Evolutionary conservation across 257 asterid genomes (phyloP), one percentile per base, ranked within the genome.

Genomic region (Echites panduratus): DNA sequence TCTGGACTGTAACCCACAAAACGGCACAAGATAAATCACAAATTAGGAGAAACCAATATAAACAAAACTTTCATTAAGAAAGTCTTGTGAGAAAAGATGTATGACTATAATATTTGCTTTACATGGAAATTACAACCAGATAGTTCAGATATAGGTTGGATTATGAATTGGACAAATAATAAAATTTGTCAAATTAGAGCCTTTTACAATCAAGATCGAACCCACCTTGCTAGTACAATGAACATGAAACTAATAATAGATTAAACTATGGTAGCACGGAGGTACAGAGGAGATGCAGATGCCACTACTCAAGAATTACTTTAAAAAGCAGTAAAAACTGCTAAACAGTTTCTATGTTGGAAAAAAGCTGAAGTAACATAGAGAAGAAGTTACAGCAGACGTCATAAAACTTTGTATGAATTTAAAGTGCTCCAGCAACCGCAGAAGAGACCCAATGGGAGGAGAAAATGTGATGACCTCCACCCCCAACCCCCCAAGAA

Each of bases 1-100:
- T 94, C 99, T 54, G 99, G 99, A 79, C 99, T 94, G 96, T 76
- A 61, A 74, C 76, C 64, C 68, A 76, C 74, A 77, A 82, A 32
- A 79, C 44, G 62, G 77, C 35, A 48, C 22, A 52, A 65, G 14
- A 70, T 22, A 17, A 38, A 12, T n/a, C 22, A 45, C 49, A 67
- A n/a, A 74, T 73, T 47, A 75, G 64, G 20, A 45, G 35, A 43
- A 74, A 61, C 16, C 6, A 70, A 53, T 49, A 65, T 9, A 35
- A 58, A 58, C n/a, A 68, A n/a, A 12, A 48, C 41, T 70, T 9
- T 27, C 19, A 52, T 14, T 3, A 52, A 74, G 29, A 13, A 50
- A 58, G 22, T 22, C 1, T 61, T 64, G 35, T 40, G n/a, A 71
- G 43, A 53, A 26, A 65, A 13, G 20, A 43, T 13, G 56, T 9